phyloP scores from a whole-genome alignment of 2,329 filamentous ascomycete genomes.

The Chaetomium globosum region DNA sequence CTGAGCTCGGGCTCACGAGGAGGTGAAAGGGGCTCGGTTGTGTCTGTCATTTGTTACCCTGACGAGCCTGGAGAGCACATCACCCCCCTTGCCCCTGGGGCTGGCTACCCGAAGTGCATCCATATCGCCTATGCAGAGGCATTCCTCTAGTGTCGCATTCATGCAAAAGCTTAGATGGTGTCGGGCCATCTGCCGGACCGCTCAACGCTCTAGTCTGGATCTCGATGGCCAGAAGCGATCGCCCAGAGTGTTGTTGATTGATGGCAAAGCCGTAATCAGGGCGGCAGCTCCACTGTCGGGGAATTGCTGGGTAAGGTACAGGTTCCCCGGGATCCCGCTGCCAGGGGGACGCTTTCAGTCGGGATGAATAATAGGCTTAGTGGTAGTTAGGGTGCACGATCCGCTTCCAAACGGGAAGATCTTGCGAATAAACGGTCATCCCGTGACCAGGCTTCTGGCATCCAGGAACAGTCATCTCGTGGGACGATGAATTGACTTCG shows the following conservation, averaged over 20 bases:
- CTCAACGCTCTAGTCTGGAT: background rate
- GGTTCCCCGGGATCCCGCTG: background rate
- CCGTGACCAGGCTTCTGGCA: background rate
- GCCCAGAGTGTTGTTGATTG: constrained; percentile 1
- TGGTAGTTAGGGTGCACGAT: background rate
- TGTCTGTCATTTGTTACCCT: background rate
- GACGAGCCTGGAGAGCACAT: no score
- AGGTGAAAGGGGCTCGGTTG: background rate
- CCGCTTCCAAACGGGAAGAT: background rate
- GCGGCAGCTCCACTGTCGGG: constrained; percentile 1
- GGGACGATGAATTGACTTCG: background rate
- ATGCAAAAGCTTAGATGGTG: constrained; percentile 5
- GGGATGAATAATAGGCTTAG: no score
- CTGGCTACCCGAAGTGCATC: background rate
- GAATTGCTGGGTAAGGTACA: background rate
- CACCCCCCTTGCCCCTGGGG: background rate
- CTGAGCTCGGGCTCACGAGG: constrained; percentile 2
- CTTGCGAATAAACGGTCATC: constrained; percentile 1
- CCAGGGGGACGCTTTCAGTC: background rate
- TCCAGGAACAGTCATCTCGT: background rate
- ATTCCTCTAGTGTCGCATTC: background rate
- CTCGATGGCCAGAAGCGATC: constrained; percentile 8
- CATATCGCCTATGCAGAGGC: background rate
- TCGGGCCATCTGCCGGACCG: constrained; percentile 6
- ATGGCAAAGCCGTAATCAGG: background rate